Conservation (phyloP, 2,329 filamentous ascomycete genomes). For the Neonectria punicea region DNA sequence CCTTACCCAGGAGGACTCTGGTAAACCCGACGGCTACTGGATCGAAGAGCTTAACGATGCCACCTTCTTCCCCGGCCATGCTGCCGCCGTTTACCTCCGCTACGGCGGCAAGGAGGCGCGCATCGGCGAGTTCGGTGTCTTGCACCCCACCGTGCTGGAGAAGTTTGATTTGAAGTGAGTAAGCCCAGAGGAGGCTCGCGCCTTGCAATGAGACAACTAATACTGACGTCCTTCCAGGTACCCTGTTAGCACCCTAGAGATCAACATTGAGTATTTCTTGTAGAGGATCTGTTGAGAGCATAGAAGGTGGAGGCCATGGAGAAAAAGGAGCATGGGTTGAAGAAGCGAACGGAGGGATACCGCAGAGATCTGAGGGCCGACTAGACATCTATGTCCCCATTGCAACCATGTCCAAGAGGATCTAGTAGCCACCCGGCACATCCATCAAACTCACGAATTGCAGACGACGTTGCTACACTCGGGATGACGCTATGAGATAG, state of each 20-base stretch:
- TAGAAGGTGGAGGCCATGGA: slow-evolving; percentile 26
- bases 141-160: slow-evolving; percentile 92
- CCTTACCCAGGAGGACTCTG: slow-evolving; percentile 68
- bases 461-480: slow-evolving; percentile 32
- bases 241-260: slow-evolving; percentile 92
- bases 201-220: slow-evolving; percentile 12
- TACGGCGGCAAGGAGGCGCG: slow-evolving; percentile 77
- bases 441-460: slow-evolving; percentile 23
- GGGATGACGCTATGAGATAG: slow-evolving; percentile 41
- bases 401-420: slow-evolving; percentile 31
- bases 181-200: neutral
- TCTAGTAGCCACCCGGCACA: slow-evolving; percentile 13
- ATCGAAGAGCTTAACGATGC: slow-evolving; percentile 91
- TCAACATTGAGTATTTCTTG: slow-evolving; percentile 94
- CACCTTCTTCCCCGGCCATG: slow-evolving; percentile 92
- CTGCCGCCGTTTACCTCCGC: slow-evolving; percentile 84
- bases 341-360: slow-evolving; percentile 9
- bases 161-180: slow-evolving; percentile 87
- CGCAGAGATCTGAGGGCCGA: slow-evolving; percentile 7
- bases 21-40: slow-evolving; percentile 83
- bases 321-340: slow-evolving; percentile 5
- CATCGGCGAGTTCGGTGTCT: slow-evolving; percentile 91
- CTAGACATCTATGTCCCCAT: slow-evolving; percentile 4
- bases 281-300: slow-evolving; percentile 54
- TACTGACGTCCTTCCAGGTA: slow-evolving; percentile 63